These are phyloP conservation scores for Ganoderma sinense DNA, from an alignment of 1,284 basidiomycete species.

Conservation along the genomic window DNA sequence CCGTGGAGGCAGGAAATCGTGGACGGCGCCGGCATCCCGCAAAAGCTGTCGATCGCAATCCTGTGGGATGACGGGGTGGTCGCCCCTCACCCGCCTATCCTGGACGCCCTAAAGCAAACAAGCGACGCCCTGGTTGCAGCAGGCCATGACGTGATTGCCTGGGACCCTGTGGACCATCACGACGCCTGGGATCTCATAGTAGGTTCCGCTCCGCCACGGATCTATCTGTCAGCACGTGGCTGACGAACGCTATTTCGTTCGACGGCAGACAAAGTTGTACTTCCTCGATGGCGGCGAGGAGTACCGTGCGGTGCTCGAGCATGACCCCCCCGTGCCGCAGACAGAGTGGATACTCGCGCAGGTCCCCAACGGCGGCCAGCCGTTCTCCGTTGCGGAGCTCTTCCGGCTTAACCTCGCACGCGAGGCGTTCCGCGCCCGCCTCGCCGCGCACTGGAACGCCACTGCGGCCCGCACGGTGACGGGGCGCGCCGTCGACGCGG, in stretches of 20 bases:
- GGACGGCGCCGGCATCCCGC: slow-evolving; percentile 48
- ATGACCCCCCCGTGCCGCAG: slow-evolving; percentile 51
- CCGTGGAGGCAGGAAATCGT: slow-evolving; percentile 56
- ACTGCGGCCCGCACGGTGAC: slow-evolving; percentile 50
- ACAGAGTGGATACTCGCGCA: slow-evolving; percentile 58
- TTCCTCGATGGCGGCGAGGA: slow-evolving; percentile 59
- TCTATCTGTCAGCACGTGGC: slow-evolving; percentile 21
- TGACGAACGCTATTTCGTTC: slow-evolving; percentile 18
- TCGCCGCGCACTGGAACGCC: slow-evolving; percentile 62
- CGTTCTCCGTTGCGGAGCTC: slow-evolving; percentile 49
- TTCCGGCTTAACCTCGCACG: slow-evolving; percentile 55
- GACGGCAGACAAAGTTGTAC: slow-evolving; percentile 51
- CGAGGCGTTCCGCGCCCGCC: slow-evolving; percentile 50
- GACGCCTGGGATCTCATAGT: slow-evolving; percentile 59
- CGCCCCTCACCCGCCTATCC: slow-evolving; percentile 61
- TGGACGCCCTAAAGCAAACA: slow-evolving; percentile 51
- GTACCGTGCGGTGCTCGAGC: slow-evolving; percentile 48
- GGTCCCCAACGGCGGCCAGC: slow-evolving; percentile 42
- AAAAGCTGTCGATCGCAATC: slow-evolving; percentile 58
- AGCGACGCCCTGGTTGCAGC: slow-evolving; percentile 52
- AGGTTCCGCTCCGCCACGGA: slow-evolving; percentile 34
- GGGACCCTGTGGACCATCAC: slow-evolving; percentile 55
- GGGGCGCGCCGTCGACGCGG: slow-evolving; percentile 60
- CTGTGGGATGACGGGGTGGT: slow-evolving; percentile 64
- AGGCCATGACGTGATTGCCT: slow-evolving; percentile 62